phyloP scores from a whole-genome alignment of 2,329 filamentous ascomycete species.

The Fusarium veterinarium region DNA sequence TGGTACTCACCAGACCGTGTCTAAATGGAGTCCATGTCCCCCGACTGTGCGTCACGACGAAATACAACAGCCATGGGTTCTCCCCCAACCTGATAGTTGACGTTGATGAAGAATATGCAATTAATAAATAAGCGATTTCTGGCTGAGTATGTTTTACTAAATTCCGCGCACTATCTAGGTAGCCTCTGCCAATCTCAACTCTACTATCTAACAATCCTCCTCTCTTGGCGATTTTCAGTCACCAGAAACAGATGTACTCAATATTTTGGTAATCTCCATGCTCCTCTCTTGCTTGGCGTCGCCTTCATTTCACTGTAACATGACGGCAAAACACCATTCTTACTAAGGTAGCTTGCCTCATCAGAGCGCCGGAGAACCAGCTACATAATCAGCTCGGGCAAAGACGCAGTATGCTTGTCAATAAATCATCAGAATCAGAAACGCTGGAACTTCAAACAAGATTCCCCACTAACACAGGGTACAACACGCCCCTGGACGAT shows the following conservation, averaged over 20 bases:
- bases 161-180: not conserved
- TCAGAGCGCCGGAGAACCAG: not conserved
- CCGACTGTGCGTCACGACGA: conserved; percentile 15
- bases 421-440: conserved; percentile 23
- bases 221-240: not conserved
- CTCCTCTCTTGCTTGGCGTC: not conserved
- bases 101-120: conserved; percentile 37
- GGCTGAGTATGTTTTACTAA: not conserved
- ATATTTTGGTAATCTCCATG: not conserved
- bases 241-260: not conserved
- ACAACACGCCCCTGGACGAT: conserved; percentile 17
- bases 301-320: not conserved
- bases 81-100: conserved; percentile 28
- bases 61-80: not conserved
- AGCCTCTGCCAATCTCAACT: not conserved
- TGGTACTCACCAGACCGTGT: conserved; percentile 28
- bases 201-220: not conserved
- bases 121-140: conserved; percentile 3
- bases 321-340: not conserved
- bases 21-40: conserved; percentile 37
- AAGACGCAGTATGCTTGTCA: conserved; percentile 15
- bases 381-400: conserved; percentile 6
- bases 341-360: not conserved
- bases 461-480: conserved; percentile 15
- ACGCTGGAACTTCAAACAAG: conserved; percentile 30